These are phyloP conservation scores for Schoenoplectus tabernaemontani DNA, from an alignment of 202 grass and related monocot species.

Conservation along the genomic window DNA sequence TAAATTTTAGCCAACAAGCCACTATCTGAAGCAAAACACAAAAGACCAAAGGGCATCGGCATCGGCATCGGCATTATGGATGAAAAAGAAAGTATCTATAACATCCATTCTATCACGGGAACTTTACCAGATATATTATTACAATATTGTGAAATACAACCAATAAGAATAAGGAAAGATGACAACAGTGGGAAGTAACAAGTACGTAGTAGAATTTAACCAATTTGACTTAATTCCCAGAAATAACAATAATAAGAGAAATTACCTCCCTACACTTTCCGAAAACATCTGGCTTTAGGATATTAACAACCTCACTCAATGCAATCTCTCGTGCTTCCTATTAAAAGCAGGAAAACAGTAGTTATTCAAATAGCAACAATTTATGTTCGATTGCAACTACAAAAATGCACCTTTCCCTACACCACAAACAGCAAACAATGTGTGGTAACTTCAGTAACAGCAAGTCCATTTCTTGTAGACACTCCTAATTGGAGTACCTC, in stretches of 20 bases:
- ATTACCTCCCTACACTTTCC: constrained; percentile 89
- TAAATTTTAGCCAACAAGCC: not conserved
- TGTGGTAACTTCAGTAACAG: not conserved
- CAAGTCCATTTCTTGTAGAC: not conserved
- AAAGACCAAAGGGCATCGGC: not conserved
- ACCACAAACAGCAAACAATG: not conserved
- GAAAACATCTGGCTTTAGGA: constrained; percentile 63
- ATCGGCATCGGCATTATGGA: not conserved
- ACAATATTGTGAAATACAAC: not conserved
- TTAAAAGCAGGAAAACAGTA: constrained; percentile 25
- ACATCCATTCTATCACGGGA: not conserved
- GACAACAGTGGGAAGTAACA: not conserved
- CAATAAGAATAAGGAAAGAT: not conserved
- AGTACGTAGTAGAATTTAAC: not conserved
- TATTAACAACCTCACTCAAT: constrained; percentile 48
- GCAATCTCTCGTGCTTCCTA: constrained; percentile 91
- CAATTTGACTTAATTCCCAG: not conserved
- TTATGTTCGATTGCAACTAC: not conserved
- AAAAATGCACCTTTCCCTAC: not conserved
- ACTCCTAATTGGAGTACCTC: not conserved
- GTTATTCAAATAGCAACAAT: constrained; percentile 11
- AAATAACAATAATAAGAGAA: not conserved
- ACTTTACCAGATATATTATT: not conserved
- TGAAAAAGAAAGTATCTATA: not conserved
- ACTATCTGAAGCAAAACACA: not conserved